Percentiles rank a stretch among this genome's conserved stretches.
These are phyloP conservation scores for Lactarius psammicola DNA, from an alignment of 768 basidiomycete genomes.

Conservation along the genomic window DNA sequence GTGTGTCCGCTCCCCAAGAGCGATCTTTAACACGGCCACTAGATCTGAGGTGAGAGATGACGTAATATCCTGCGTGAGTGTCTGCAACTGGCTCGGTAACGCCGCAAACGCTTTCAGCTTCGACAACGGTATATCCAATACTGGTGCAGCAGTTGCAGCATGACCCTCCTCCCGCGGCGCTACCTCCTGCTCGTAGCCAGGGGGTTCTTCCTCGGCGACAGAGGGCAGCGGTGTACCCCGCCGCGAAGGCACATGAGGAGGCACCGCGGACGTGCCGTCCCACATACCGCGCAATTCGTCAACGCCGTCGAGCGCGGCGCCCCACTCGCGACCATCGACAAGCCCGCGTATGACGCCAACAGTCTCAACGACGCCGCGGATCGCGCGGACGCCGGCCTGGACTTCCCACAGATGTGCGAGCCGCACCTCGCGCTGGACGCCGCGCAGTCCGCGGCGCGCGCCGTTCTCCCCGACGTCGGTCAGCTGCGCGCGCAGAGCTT, in stretches of 20 bases:
- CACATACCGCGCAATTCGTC: slow-evolving; percentile 65
- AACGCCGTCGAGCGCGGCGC: slow-evolving; percentile 74
- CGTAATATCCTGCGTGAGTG: slow-evolving; percentile 72
- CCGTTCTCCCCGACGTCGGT: slow-evolving; percentile 72
- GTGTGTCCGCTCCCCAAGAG: slow-evolving; percentile 56
- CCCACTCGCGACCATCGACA: slow-evolving; percentile 86
- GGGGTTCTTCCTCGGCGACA: slow-evolving; percentile 38
- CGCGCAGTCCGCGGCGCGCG: slow-evolving; percentile 77
- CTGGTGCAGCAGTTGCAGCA: not conserved
- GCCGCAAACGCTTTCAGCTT: slow-evolving; percentile 70
- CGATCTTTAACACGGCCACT: slow-evolving; percentile 63
- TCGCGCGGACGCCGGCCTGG: slow-evolving; percentile 57
- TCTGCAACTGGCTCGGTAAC: slow-evolving; percentile 70
- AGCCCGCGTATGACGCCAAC: slow-evolving; percentile 65
- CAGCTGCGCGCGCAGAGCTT: slow-evolving; percentile 66
- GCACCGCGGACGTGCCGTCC: slow-evolving; percentile 32
- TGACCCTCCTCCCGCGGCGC: slow-evolving; percentile 24
- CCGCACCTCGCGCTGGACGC: slow-evolving; percentile 64
- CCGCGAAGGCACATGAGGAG: not conserved
- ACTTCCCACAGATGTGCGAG: slow-evolving; percentile 60
- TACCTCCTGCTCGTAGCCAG: slow-evolving; percentile 24
- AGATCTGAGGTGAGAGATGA: slow-evolving; percentile 75
- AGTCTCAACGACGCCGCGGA: slow-evolving; percentile 76
- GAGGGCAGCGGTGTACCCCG: slow-evolving; percentile 27
- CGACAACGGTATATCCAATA: slow-evolving; percentile 53